These are phyloP conservation scores for Balamuthia mandrillaris DNA, from an alignment of 208 protist genomes.

Conservation along the genomic window DNA sequence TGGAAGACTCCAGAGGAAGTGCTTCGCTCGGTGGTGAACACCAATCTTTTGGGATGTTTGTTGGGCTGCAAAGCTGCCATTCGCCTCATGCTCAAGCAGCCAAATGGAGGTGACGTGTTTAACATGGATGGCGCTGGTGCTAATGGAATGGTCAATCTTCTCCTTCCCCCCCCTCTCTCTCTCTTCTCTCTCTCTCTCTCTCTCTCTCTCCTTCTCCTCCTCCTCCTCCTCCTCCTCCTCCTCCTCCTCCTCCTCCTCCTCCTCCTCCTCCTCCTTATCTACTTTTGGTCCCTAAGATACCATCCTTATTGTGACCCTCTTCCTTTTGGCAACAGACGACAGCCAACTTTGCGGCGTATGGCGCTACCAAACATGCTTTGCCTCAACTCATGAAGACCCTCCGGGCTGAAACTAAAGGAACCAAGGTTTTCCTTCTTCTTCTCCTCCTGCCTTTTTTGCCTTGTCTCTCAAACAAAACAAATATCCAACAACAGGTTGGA, in stretches of 20 bases:
- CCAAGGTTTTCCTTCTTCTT: neutral
- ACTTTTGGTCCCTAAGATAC: no score
- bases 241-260: no score
- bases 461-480: neutral
- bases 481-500: neutral
- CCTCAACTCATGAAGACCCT: conserved; percentile 20
- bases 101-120: neutral
- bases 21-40: neutral
- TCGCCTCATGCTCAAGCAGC: neutral
- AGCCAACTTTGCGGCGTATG: conserved; percentile 1
- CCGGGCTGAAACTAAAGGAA: neutral
- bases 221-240: no score
- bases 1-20: neutral
- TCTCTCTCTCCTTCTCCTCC: no score
- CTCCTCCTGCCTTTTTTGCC: neutral
- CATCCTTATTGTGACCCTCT: no score
- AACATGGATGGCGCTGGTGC: neutral
- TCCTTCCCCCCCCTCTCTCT: neutral
- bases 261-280: no score
- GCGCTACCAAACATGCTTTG: neutral
- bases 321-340: neutral
- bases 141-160: neutral
- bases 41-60: neutral
- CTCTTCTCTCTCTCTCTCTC: neutral
- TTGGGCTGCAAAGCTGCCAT: neutral